Base-by-base conservation (phyloP, 108 stramenopile genomes). In the Poteriospumella lacustris region DNA sequence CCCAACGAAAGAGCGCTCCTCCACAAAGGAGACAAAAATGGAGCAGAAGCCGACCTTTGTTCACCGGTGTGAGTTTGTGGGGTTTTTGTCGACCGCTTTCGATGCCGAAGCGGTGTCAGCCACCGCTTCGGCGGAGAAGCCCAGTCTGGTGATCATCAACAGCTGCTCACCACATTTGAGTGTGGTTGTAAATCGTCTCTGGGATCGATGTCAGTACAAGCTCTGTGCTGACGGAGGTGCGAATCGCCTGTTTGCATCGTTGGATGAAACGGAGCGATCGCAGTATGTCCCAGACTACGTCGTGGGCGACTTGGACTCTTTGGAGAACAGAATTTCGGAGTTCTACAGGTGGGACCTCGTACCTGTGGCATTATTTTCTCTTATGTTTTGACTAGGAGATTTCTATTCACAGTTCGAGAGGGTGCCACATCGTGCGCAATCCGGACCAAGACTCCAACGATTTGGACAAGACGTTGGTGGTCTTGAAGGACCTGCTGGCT, bases 161-260 rank as follows among this genome's bases (percentile, higher is more conserved):
- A n/a, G n/a, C n/a, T n/a, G n/a, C n/a, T n/a, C n/a, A n/a, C n/a
- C n/a, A n/a, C n/a, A n/a, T n/a, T n/a, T n/a, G n/a, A n/a, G n/a
- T n/a, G n/a, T n/a, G n/a, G n/a, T n/a, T n/a, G n/a, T n/a, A n/a
- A n/a, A n/a, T n/a, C n/a, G n/a, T n/a, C n/a, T 64, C 60, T 64
- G 60, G 60, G 3, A 64, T 3, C 28, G 36, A 5, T 64, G 33
- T 24, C 5, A 64, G 33, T 5, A 12, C 29, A 64, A 64, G 36
- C 9, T 73, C 15, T 73, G 70, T 24, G 70, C 70, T 3, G 70
- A 73, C 41, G 70, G 70, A 44, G 70, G 70, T 42, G 70, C 70
- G 9, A 73, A 73, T 73, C 36, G 70, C 5, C 70, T 73, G 3
- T 56, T 52, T 24, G 5, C 26, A 5, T 24, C 31, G 3, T 24